Evolutionary conservation across 2,329 filamentous ascomycete species (phyloP), one percentile per base, ranked within the genome.

Genomic region (Dryadomyces sulphureus): DNA sequence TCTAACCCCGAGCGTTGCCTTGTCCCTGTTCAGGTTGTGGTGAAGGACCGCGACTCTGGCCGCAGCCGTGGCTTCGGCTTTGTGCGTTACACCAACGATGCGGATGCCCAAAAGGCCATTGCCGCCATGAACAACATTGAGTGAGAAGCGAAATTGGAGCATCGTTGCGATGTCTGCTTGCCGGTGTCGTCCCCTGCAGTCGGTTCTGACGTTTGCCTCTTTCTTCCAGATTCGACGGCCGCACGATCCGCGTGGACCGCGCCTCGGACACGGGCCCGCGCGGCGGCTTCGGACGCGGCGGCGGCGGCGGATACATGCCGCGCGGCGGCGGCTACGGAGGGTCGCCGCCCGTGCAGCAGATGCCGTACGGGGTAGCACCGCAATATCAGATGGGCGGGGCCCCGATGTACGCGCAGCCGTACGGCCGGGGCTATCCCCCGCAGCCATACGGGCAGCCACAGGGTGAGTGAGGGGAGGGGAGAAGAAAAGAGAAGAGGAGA

Each of bases 21-120:
- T 30, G 27, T 30, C 27, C 27, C 38, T 16, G 21, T 20, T n/a
- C 41, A 96, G 90, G 85, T 94, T 52, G 90, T 98, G 55, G 89
- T 96, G 58, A 96, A 94, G 70, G 90, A 98, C 65, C 86, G 89
- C 59, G 90, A 96, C 62, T 95, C 90, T 59, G 85, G 87, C 57
- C 87, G 90, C 64, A 95, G 89, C 73, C 86, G 92, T 64, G 92
- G 92, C 50, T 98, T 96, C 63, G 92, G 92, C 41, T 96, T 96
- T 64, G 90, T 98, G 53, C 84, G 89, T 56, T 98, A 90, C 67
- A 68, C 77, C 44, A 77, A 79, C 53, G 85, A 89, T 53, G 66
- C 70, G 40, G 83, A 89, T 63, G 85, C 86, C 51, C 79, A 88
- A 58, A 73, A 73, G 54, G 86, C 86, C 38, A 90, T 90, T 62